A percentile compares a stretch with the other conserved stretches of the same genome.
phyloP scores from a whole-genome alignment of 176 grass and related monocot genomes.

The Lolium multiflorum region DNA sequence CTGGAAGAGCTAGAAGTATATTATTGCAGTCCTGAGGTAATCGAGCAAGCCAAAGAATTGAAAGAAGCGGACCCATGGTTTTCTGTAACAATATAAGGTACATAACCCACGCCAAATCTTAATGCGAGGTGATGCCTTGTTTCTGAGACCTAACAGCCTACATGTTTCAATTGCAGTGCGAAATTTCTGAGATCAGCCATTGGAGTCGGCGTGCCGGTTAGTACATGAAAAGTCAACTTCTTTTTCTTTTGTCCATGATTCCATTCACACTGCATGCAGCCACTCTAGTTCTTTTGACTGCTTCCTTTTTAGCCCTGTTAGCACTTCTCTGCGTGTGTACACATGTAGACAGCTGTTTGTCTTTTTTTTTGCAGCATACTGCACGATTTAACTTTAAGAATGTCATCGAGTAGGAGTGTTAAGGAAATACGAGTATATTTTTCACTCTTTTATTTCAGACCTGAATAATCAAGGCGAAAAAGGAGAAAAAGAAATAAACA shows the following conservation, averaged over 20 bases:
- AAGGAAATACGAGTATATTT: constrained; percentile 26
- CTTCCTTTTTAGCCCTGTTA: background rate
- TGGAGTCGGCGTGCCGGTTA: background rate
- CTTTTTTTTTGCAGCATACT: background rate
- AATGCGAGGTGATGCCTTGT: background rate
- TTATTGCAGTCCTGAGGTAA: background rate
- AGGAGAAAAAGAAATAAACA: too few relatives aligned
- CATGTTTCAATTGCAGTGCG: background rate
- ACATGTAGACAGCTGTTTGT: background rate
- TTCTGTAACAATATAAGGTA: background rate
- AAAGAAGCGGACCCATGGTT: background rate
- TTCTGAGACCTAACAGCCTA: background rate
- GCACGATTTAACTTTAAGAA: background rate
- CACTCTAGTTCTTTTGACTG: background rate
- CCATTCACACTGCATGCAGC: background rate
- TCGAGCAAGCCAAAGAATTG: background rate
- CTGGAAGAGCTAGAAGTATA: background rate
- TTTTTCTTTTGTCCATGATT: background rate
- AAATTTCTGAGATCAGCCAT: background rate
- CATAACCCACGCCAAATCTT: background rate
- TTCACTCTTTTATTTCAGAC: constrained; percentile 28
- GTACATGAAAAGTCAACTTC: background rate
- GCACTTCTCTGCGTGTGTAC: background rate
- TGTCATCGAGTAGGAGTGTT: background rate
- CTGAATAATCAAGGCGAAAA: background rate